phyloP scores from a whole-genome alignment of 768 basidiomycete genomes.

The Chlorophyllum brunneum region DNA sequence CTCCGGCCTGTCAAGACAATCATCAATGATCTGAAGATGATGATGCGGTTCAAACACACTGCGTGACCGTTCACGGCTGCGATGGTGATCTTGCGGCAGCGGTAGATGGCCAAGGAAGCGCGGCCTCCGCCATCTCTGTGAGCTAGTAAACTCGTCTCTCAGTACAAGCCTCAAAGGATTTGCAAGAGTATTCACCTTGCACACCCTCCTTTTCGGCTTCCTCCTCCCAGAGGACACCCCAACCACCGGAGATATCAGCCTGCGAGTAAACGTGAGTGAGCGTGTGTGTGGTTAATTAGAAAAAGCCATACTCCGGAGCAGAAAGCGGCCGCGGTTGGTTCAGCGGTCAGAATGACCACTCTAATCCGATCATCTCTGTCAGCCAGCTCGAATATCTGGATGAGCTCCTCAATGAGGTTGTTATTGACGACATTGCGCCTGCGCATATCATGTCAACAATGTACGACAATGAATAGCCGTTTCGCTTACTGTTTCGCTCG shows the following conservation, averaged over 20 bases:
- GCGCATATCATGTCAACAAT: neutral
- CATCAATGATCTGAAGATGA: neutral
- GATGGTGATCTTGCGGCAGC: conserved; percentile 54
- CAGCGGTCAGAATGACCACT: conserved; percentile 48
- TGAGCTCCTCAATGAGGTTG: conserved; percentile 33
- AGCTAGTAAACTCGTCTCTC: conserved; percentile 26
- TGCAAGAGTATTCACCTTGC: conserved; percentile 30
- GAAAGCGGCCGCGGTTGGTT: conserved; percentile 46
- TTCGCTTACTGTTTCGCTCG: conserved; percentile 39
- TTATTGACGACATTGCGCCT: conserved; percentile 44
- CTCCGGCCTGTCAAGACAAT: conserved; percentile 31
- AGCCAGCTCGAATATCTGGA: conserved; percentile 39
- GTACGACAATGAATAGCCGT: neutral
- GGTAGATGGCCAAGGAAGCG: conserved; percentile 42
- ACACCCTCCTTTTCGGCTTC: conserved; percentile 44
- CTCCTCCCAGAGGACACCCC: conserved; percentile 35
- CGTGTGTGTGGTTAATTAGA: neutral
- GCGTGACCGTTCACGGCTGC: conserved; percentile 50
- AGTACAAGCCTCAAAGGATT: neutral
- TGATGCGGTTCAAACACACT: conserved; percentile 20
- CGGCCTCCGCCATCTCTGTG: conserved; percentile 48
- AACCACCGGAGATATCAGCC: conserved; percentile 49
- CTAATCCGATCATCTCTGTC: conserved; percentile 52
- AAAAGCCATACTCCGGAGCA: conserved; percentile 46
- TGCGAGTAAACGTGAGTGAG: conserved; percentile 16